phyloP scores from a whole-genome alignment of 345 rosid genomes.

The Psidium friedrichsthalianum region DNA sequence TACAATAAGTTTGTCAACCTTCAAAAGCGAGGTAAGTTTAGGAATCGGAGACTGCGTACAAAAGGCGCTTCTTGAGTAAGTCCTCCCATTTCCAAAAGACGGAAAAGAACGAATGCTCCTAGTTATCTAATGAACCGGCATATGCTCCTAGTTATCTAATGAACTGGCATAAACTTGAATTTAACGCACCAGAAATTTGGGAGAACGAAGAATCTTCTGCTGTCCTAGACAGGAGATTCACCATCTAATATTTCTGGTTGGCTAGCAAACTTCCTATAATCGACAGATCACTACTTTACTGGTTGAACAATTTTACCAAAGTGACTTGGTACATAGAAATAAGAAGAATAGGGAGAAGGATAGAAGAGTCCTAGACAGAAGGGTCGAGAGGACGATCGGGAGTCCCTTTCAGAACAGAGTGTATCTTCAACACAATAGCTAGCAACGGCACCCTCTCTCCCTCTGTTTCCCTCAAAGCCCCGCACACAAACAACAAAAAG shows the following conservation, averaged over 20 bases:
- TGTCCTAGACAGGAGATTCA: neutral
- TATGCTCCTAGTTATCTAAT: neutral
- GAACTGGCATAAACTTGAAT: neutral
- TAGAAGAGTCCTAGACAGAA: neutral
- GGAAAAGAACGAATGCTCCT: neutral
- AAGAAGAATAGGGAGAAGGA: neutral
- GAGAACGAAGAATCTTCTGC: neutral
- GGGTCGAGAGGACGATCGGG: neutral
- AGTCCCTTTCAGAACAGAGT: neutral
- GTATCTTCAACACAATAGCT: neutral
- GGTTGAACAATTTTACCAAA: neutral
- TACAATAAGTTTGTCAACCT: neutral
- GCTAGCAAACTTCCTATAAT: neutral
- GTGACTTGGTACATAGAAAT: neutral
- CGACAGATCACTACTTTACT: neutral
- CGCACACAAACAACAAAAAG: neutral
- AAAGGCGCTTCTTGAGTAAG: neutral
- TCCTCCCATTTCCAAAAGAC: neutral
- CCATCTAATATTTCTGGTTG: neutral
- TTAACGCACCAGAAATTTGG: neutral
- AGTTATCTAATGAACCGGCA: neutral
- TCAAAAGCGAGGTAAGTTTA: neutral
- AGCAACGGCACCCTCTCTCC: neutral
- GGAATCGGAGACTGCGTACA: neutral
- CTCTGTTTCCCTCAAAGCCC: neutral